A percentile compares a stretch with the other conserved stretches of the same genome.
Conservation (phyloP, 2,329 filamentous ascomycete genomes). For the Sphaerostilbella broomeana region DNA sequence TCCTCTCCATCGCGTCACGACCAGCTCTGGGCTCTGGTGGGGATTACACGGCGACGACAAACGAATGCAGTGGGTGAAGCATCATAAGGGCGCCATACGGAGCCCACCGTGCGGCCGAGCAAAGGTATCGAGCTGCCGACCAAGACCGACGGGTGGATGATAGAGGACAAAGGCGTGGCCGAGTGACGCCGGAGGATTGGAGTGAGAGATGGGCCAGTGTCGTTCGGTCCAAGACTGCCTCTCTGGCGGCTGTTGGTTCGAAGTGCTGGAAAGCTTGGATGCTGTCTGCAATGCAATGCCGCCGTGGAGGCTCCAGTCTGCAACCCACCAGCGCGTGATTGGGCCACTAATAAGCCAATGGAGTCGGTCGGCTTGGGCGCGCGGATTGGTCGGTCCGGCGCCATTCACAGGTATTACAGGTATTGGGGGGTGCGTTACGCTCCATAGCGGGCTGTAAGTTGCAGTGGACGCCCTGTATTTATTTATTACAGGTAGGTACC, state of each 20-base stretch:
- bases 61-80: slow-evolving; percentile 16
- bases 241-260: slow-evolving; percentile 3
- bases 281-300: not conserved
- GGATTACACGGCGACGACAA: slow-evolving; percentile 12
- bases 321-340: not conserved
- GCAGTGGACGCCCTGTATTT: not conserved
- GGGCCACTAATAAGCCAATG: not conserved
- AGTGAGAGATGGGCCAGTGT: no score
- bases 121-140: slow-evolving; percentile 5
- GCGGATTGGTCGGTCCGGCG: not conserved
- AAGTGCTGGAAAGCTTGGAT: not conserved
- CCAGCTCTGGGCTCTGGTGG: slow-evolving; percentile 9
- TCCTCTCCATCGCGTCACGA: slow-evolving; percentile 49
- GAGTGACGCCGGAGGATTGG: not conserved
- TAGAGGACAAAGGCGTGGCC: not conserved
- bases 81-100: slow-evolving; percentile 28
- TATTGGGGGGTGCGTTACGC: not conserved
- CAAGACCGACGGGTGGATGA: not conserved
- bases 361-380: not conserved
- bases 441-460: not conserved
- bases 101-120: slow-evolving; percentile 11
- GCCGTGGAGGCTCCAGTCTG: not conserved
- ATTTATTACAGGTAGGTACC: no score
- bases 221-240: no score
- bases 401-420: no score